Evolutionary conservation across 768 basidiomycete species (phyloP).

Genomic region (Serendipita sp.): DNA sequence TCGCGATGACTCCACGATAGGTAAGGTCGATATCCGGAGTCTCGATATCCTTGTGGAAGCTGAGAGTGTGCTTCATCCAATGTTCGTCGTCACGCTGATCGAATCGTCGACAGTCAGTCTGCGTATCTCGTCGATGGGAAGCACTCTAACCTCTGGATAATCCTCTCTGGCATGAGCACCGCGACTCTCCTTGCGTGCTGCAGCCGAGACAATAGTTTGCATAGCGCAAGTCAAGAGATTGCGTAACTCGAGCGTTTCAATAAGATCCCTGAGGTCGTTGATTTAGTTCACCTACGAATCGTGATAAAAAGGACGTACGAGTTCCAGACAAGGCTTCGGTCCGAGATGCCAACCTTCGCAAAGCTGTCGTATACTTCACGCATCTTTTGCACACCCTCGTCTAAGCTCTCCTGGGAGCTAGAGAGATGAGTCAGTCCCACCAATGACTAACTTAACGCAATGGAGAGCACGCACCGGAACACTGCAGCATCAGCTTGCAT

Average conservation of each 20-base stretch:
- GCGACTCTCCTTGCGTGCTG: constrained; percentile 91
- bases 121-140: background rate
- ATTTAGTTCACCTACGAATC: background rate
- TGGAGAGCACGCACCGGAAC: constrained; percentile 48
- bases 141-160: constrained; percentile 61
- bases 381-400: constrained; percentile 84
- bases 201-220: constrained; percentile 86
- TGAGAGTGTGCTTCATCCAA: constrained; percentile 84
- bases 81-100: constrained; percentile 72
- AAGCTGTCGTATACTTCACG: constrained; percentile 75
- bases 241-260: constrained; percentile 93
- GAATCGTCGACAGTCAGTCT: background rate
- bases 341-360: constrained; percentile 87
- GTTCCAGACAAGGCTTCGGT: constrained; percentile 99
- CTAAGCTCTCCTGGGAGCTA: constrained; percentile 75
- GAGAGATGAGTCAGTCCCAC: constrained; percentile 6
- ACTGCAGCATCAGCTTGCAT: constrained; percentile 98
- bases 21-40: constrained; percentile 75
- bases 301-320: constrained; percentile 41
- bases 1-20: constrained; percentile 74
- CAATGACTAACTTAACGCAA: background rate
- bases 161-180: constrained; percentile 99
- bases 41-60: constrained; percentile 67
- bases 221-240: constrained; percentile 91
- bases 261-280: constrained; percentile 53